A percentile compares a stretch with the other conserved stretches of the same genome.
Evolutionary conservation across 306 rosid genomes (phyloP).

Genomic region (Lathyrus sativus): DNA sequence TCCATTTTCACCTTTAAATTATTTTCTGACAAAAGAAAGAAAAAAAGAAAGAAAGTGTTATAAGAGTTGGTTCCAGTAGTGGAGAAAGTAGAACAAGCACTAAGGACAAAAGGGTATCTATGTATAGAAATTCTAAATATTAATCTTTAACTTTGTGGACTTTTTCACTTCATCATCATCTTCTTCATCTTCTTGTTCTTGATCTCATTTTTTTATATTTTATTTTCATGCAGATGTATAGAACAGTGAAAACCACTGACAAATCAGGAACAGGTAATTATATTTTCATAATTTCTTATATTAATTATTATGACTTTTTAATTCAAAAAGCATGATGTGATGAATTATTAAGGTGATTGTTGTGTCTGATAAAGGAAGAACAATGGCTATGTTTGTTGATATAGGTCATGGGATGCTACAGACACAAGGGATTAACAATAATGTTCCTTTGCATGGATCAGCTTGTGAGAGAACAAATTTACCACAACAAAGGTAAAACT

Average conservation of each 20-base stretch:
- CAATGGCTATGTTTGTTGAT: conserved; percentile 42
- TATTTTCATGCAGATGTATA: conserved; percentile 96
- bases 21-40: conserved; percentile 17
- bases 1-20: conserved; percentile 10
- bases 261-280: conserved; percentile 68
- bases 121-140: background rate
- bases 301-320: conserved; percentile 23
- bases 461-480: conserved; percentile 38
- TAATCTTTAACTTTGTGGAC: conserved; percentile 47
- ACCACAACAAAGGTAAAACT: conserved; percentile 43
- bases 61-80: conserved; percentile 47
- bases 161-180: conserved; percentile 13
- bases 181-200: background rate
- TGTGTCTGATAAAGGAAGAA: conserved; percentile 57
- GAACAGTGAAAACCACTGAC: conserved; percentile 99
- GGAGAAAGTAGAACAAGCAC: conserved; percentile 58
- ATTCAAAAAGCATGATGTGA: background rate
- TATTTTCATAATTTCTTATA: conserved; percentile 17
- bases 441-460: conserved; percentile 42
- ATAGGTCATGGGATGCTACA: conserved; percentile 61
- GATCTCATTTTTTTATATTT: conserved; percentile 37
- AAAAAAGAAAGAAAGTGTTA: background rate
- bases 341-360: conserved; percentile 51
- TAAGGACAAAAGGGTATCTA: conserved; percentile 74
- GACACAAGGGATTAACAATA: conserved; percentile 44